phyloP scores from a whole-genome alignment of 345 rosid genomes.

The Geranium brycei region DNA sequence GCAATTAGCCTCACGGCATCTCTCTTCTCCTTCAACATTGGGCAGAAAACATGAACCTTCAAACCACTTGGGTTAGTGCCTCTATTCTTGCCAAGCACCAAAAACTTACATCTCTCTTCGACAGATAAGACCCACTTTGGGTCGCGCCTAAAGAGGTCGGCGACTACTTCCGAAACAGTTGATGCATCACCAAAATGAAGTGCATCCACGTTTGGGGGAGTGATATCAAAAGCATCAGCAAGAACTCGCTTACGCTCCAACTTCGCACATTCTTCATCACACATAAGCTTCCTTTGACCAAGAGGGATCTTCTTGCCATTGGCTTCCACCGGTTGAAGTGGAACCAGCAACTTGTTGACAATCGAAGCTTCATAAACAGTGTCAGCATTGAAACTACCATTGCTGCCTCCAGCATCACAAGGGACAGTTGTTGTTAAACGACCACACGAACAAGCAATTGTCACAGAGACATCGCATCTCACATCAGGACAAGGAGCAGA shows the following conservation, averaged over 20 bases:
- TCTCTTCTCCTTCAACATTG: slow-evolving; percentile 85
- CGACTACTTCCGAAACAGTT: slow-evolving; percentile 51
- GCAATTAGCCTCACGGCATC: slow-evolving; percentile 74
- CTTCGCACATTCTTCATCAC: slow-evolving; percentile 84
- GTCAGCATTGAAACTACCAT: slow-evolving; percentile 24
- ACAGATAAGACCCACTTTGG: slow-evolving; percentile 81
- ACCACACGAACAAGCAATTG: slow-evolving; percentile 76
- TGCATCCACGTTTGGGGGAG: slow-evolving; percentile 57
- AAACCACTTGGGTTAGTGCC: slow-evolving; percentile 31
- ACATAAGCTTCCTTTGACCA: slow-evolving; percentile 78
- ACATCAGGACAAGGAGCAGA: slow-evolving; percentile 67
- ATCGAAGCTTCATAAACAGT: slow-evolving; percentile 51
- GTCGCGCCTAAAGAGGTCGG: slow-evolving; percentile 82
- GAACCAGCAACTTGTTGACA: slow-evolving; percentile 48
- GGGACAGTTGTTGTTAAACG: slow-evolving; percentile 61
- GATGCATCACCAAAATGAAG: slow-evolving; percentile 82
- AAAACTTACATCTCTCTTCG: slow-evolving; percentile 85
- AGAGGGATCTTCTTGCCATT: slow-evolving; percentile 47
- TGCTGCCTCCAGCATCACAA: slow-evolving; percentile 75
- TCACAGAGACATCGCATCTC: slow-evolving; percentile 64
- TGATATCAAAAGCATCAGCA: slow-evolving; percentile 86
- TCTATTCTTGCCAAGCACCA: slow-evolving; percentile 77
- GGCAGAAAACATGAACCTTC: slow-evolving; percentile 84
- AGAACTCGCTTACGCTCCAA: slow-evolving; percentile 81
- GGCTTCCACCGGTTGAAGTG: slow-evolving; percentile 63